phyloP scores from a whole-genome alignment of 768 basidiomycete species.

The Podaxis carcinomalis region DNA sequence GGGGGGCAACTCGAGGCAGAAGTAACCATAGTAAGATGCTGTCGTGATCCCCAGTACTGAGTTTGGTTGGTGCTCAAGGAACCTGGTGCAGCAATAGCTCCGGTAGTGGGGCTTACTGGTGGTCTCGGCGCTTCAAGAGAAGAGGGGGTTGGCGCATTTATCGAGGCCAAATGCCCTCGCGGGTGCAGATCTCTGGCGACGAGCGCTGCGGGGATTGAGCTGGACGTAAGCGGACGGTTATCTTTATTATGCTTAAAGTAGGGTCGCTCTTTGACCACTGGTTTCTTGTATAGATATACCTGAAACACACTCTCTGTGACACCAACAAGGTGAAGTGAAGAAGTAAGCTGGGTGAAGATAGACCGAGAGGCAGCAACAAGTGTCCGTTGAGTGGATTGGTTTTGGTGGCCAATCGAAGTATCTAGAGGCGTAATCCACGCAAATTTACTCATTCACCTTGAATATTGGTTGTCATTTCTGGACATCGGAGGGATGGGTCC shows the following conservation, averaged over 20 bases:
- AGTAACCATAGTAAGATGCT: not conserved
- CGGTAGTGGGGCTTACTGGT: not conserved
- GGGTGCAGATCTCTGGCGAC: not conserved
- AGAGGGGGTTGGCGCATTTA: not conserved
- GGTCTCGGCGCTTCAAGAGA: not conserved
- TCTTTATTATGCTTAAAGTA: not conserved
- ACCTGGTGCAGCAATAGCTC: not conserved
- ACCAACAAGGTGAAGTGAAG: not conserved
- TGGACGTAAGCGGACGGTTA: not conserved
- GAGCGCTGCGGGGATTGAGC: not conserved
- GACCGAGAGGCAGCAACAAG: not conserved
- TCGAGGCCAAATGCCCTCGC: not conserved
- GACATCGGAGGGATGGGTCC: not conserved
- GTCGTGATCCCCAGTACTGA: not conserved
- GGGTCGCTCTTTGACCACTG: not conserved
- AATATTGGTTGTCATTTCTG: not conserved
- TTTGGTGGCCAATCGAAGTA: not conserved
- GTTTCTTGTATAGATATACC: too few species aligned
- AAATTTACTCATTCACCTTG: not conserved
- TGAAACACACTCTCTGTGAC: not conserved
- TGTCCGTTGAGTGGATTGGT: not conserved
- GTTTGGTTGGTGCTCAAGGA: not conserved
- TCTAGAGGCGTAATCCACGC: not conserved
- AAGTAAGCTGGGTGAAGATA: not conserved
- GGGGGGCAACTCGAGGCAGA: not conserved